Conservation (phyloP, 2,329 filamentous ascomycete species). For the Daldinia sp. region DNA sequence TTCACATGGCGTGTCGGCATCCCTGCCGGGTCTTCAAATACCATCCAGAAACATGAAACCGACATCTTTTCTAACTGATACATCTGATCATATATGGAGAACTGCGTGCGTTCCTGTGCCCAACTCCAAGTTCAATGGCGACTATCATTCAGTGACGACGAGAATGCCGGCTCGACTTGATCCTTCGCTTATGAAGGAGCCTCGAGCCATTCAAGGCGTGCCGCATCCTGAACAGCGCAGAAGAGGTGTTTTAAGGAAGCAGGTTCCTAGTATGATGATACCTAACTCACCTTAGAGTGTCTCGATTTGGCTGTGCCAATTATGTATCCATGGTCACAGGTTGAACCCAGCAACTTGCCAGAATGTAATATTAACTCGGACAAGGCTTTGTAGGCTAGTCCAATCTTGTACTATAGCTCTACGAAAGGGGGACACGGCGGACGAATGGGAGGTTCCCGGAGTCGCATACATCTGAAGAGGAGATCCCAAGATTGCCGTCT, state of each 20-base stretch:
- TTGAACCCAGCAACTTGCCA: slow-evolving; percentile 8
- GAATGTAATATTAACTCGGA: slow-evolving; percentile 34
- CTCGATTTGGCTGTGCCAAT: slow-evolving; percentile 8
- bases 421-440: slow-evolving; percentile 8
- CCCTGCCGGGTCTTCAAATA: slow-evolving; percentile 49
- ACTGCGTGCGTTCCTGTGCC: slow-evolving; percentile 68
- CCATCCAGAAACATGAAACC: slow-evolving; percentile 52
- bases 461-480: slow-evolving; percentile 15
- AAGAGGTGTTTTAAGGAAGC: slow-evolving; percentile 62
- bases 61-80: slow-evolving; percentile 73
- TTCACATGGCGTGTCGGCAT: slow-evolving; percentile 60
- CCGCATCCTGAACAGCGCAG: slow-evolving; percentile 66
- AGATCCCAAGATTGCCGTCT: slow-evolving; percentile 4
- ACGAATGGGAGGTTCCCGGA: neutral
- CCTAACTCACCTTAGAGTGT: slow-evolving; percentile 35
- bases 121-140: slow-evolving; percentile 68
- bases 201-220: slow-evolving; percentile 87
- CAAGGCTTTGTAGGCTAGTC: neutral
- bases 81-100: slow-evolving; percentile 81
- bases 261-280: slow-evolving; percentile 56
- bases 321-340: slow-evolving; percentile 2
- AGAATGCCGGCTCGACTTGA: slow-evolving; percentile 85
- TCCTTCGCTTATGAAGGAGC: slow-evolving; percentile 87
- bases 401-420: slow-evolving; percentile 36
- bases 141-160: slow-evolving; percentile 68